Percentiles rank a stretch among this genome's conserved stretches.
phyloP scores from a whole-genome alignment of 2,329 filamentous ascomycete genomes.

The Nothomitra cinnamomea region DNA sequence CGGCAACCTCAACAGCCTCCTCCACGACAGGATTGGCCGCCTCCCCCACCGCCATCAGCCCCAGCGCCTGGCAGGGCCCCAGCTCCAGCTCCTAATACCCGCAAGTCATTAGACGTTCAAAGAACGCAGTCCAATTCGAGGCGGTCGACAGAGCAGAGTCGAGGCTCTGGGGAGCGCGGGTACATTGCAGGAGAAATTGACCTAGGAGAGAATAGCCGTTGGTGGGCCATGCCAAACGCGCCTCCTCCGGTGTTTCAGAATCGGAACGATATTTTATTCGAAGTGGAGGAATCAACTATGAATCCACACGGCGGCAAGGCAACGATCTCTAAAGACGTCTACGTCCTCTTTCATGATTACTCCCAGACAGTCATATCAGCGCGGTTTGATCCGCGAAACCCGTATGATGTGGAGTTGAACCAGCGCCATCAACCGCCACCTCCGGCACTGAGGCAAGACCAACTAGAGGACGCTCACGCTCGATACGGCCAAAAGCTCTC shows the following conservation, averaged over 20 bases:
- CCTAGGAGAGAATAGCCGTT: constrained; percentile 52
- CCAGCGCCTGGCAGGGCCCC: constrained; percentile 18
- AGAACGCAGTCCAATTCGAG: constrained; percentile 33
- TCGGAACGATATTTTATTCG: constrained; percentile 66
- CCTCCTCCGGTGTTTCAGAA: constrained; percentile 69
- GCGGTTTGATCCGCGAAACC: constrained; percentile 59
- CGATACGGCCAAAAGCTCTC: constrained; percentile 66
- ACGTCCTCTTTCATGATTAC: constrained; percentile 87
- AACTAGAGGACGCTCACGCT: constrained; percentile 74
- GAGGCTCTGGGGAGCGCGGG: constrained; percentile 60
- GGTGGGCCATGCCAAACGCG: constrained; percentile 73
- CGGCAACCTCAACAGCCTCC: constrained; percentile 25
- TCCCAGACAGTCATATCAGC: constrained; percentile 81
- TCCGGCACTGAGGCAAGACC: constrained; percentile 68
- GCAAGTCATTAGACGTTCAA: constrained; percentile 48
- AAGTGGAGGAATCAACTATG: constrained; percentile 61
- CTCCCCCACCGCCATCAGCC: constrained; percentile 27
- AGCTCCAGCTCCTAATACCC: constrained; percentile 26
- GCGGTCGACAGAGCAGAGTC: constrained; percentile 56
- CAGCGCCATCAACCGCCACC: constrained; percentile 81
- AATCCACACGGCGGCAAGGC: constrained; percentile 53
- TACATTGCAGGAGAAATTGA: constrained; percentile 83
- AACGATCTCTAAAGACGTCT: constrained; percentile 61
- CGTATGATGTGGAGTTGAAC: constrained; percentile 55
- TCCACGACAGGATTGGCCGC: constrained; percentile 30